Percentiles rank a stretch among this genome's conserved stretches.
Conservation (phyloP, 148 eudicot species). For the Fagopyrum esculentum region DNA sequence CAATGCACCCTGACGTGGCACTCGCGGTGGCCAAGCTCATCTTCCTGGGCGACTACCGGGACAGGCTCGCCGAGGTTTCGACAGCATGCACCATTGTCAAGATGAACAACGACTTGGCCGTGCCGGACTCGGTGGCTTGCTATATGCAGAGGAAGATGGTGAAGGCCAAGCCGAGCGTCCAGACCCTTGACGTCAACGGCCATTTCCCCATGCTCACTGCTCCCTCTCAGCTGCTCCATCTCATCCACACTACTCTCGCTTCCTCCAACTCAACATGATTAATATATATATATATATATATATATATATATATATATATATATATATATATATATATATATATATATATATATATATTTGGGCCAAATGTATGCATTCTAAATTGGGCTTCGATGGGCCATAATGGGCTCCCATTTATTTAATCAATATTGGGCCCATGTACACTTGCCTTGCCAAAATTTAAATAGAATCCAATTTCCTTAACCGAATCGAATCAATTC, state of each 20-base stretch:
- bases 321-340: too few relatives aligned
- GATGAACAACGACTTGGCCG: conserved; percentile 53
- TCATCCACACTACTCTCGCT: conserved; percentile 27
- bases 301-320: too few relatives aligned
- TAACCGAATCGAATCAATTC: too few relatives aligned
- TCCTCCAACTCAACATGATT: background rate
- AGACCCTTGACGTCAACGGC: conserved; percentile 54
- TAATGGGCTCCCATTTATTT: too few relatives aligned
- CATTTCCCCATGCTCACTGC: conserved; percentile 80
- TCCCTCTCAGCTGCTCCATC: conserved; percentile 44
- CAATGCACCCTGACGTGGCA: conserved; percentile 57
- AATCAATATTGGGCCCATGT: too few relatives aligned
- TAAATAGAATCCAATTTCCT: too few relatives aligned
- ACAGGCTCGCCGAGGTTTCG: conserved; percentile 48
- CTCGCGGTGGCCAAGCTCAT: conserved; percentile 53
- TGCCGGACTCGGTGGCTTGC: conserved; percentile 54
- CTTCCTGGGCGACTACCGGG: conserved; percentile 54
- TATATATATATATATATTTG: too few relatives aligned
- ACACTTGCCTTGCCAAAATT: too few relatives aligned
- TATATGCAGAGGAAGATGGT: conserved; percentile 53
- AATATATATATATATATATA: too few relatives aligned
- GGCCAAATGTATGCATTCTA: too few relatives aligned
- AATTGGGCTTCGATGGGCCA: too few relatives aligned
- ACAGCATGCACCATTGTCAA: conserved; percentile 62
- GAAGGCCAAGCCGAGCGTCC: conserved; percentile 43